Evolutionary conservation across 768 basidiomycete genomes (phyloP).

Genomic region (Tubosaeta sp.): DNA sequence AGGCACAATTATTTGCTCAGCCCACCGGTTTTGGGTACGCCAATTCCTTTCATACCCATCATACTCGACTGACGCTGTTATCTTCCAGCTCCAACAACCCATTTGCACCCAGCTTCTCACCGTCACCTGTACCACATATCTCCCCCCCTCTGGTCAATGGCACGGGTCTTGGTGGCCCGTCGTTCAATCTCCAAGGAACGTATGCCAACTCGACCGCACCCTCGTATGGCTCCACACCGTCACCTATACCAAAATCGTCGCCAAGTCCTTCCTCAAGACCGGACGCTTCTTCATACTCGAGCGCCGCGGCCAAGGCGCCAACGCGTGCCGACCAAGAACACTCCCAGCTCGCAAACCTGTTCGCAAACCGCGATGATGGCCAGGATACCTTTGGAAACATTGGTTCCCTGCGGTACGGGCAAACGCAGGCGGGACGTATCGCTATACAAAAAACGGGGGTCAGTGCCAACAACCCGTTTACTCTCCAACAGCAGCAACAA

Average conservation of each 20-base stretch:
- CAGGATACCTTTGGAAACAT: slow-evolving; percentile 94
- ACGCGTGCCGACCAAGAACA: slow-evolving; percentile 65
- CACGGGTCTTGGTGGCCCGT: slow-evolving; percentile 35
- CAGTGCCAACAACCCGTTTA: slow-evolving; percentile 61
- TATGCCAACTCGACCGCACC: slow-evolving; percentile 45
- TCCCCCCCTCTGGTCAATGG: slow-evolving; percentile 33
- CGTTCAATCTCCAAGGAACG: slow-evolving; percentile 69
- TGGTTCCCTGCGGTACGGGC: slow-evolving; percentile 70
- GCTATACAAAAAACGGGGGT: slow-evolving; percentile 45
- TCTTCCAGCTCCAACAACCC: slow-evolving; percentile 90
- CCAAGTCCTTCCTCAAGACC: slow-evolving; percentile 36
- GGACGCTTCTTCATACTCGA: slow-evolving; percentile 23
- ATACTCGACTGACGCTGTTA: slow-evolving; percentile 22
- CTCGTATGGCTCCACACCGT: slow-evolving; percentile 34
- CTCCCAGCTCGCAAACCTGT: slow-evolving; percentile 68
- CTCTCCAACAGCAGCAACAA: slow-evolving; percentile 44
- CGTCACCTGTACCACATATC: slow-evolving; percentile 31
- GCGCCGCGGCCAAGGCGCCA: slow-evolving; percentile 19
- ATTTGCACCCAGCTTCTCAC: slow-evolving; percentile 55
- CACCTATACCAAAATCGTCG: slow-evolving; percentile 41
- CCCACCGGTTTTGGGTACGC: slow-evolving; percentile 76
- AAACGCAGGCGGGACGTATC: slow-evolving; percentile 51
- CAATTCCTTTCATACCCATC: not conserved
- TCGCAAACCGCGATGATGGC: slow-evolving; percentile 89
- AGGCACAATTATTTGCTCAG: slow-evolving; percentile 43